Base-by-base conservation (phyloP, 495 filamentous ascomycete genomes). In the Parachaetomium inaequale region DNA sequence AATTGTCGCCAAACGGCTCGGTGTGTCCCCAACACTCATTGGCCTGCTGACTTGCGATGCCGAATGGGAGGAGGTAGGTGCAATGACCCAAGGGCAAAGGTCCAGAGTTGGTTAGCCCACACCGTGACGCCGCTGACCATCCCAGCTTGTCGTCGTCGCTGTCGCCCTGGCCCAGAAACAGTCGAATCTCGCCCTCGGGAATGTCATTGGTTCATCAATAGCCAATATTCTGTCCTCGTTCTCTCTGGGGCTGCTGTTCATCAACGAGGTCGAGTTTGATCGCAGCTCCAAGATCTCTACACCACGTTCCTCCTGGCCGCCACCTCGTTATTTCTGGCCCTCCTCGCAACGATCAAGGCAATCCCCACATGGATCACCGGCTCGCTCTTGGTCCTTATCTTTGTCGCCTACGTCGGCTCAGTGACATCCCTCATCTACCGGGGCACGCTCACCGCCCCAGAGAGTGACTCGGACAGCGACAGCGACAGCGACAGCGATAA, bases 191-290 rank as follows among this genome's bases (percentile, higher is more conserved):
- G 83, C 81, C 14, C 60, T 84, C 0, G 83, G 83, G 2, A 85
- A 84, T 69, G 70, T 85, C 11, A 69, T 85, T 60, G 82, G 83
- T 0, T 84, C 82, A 2, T 74, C 77, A 7, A 78, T 85, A 34
- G 79, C 82, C 47, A 85, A 85, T 58, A 80, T 84, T 46, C 76
- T 85, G 11, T 81, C 78, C 7, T 81, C 82, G 3, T 85, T 85
- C 66, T 81, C 82, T 1, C 68, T 85, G 8, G 82, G 79, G 5
- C 70, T 85, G 0, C 57, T 84, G 8, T 77, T 75, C 58, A 68
- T 79, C 55, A 64, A 68, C 0, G 60, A 61, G 0, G 57, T 72
- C 45, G 54, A 59, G 7, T 82, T 82, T 59, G 82, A 81, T 58
- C 56, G 63, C 14, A 81, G 76, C 52, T 74, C 80, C 34, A 79